A percentile compares a stretch with the other conserved stretches of the same genome.
Conservation (phyloP, 345 rosid species). For the Sonneratia alba region DNA sequence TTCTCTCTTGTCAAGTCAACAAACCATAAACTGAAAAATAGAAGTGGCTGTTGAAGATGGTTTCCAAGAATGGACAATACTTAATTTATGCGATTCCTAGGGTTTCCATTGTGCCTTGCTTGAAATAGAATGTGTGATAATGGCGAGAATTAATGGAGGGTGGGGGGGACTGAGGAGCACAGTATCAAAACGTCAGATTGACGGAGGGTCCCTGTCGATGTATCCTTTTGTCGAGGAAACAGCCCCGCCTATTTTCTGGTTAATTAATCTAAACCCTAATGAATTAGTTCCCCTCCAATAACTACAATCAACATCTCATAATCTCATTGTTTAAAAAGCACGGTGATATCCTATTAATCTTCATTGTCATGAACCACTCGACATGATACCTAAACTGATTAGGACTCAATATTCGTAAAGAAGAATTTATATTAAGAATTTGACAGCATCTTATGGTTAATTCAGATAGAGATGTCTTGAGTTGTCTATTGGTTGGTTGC, state of each 20-base stretch:
- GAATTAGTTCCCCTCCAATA: background rate
- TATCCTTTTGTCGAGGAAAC: conserved; percentile 5
- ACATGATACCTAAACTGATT: no score
- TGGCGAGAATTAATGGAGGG: no score
- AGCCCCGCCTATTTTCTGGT: background rate
- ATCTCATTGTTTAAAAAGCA: no score
- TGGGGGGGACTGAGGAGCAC: background rate
- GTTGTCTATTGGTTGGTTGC: no score
- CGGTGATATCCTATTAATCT: no score
- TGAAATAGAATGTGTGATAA: background rate
- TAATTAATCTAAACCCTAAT: background rate
- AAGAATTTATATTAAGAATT: no score
- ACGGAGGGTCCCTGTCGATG: conserved; percentile 6
- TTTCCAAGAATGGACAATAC: background rate
- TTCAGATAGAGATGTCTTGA: no score
- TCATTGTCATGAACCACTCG: no score
- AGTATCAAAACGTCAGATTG: conserved; percentile 4
- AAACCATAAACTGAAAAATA: background rate
- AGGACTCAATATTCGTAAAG: no score
- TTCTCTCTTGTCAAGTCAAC: background rate
- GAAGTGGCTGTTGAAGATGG: background rate
- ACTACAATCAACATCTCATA: no score
- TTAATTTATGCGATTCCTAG: background rate
- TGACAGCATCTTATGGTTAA: no score
- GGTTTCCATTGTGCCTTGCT: background rate